Evolutionary conservation across 345 rosid genomes (phyloP).

Genomic region (Alliaria petiolata): DNA sequence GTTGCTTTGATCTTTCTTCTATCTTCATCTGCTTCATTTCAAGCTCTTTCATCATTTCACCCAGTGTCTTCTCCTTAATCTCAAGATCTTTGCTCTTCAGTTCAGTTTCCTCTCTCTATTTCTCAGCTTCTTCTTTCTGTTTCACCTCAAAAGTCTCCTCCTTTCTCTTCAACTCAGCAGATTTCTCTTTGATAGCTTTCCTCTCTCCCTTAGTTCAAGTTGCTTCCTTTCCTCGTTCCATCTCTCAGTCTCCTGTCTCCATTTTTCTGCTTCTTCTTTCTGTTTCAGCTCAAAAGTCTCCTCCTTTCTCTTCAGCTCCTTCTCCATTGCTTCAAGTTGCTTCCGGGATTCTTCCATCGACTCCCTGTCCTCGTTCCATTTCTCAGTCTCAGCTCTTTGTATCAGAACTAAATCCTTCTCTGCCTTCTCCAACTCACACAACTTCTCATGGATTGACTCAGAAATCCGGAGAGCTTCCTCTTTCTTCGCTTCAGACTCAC

Average conservation of each 20-base stretch:
- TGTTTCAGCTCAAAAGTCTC: constrained; percentile 2
- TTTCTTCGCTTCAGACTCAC: constrained; percentile 3
- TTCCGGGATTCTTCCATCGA: not conserved
- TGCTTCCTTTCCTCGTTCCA: no score
- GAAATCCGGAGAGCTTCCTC: not conserved
- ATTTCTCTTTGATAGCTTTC: not conserved
- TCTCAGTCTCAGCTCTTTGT: constrained; percentile 2
- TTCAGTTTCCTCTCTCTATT: constrained; percentile 7
- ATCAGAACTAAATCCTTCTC: not conserved
- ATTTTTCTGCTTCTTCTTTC: not conserved
- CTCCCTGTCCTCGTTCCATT: not conserved
- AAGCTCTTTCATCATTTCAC: not conserved
- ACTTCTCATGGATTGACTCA: not conserved
- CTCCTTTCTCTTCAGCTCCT: constrained; percentile 10
- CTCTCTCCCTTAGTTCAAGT: no score
- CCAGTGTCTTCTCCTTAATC: not conserved
- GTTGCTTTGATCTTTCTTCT: not conserved
- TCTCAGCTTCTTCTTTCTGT: constrained; percentile 1
- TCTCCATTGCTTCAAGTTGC: constrained; percentile 3
- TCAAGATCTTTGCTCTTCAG: not conserved
- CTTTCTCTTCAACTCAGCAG: constrained; percentile 11
- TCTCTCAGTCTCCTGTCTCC: not conserved
- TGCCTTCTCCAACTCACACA: constrained; percentile 6
- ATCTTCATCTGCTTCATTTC: not conserved
- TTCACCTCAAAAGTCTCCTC: constrained; percentile 11